phyloP scores from a whole-genome alignment of 179 eudicot species.

The Carnegiea gigantea region DNA sequence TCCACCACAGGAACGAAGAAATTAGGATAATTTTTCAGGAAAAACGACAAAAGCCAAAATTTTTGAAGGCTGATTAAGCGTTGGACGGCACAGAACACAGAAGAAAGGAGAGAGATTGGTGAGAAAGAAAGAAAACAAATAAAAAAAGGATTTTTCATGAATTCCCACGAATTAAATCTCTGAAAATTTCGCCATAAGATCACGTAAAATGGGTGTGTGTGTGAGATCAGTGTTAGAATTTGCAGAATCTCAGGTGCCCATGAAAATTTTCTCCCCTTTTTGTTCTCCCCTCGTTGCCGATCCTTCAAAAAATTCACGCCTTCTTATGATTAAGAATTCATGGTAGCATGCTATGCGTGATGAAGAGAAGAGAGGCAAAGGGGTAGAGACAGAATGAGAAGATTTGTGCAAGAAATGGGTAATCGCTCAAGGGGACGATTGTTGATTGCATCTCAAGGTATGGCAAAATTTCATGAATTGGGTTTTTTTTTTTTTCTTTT shows the following conservation, averaged over 20 bases:
- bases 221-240: conserved; percentile 5
- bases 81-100: not conserved
- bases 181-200: not conserved
- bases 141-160: not conserved
- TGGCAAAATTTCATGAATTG: not conserved
- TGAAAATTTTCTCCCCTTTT: not conserved
- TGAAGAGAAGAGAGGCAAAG: conserved; percentile 15
- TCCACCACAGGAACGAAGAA: conserved; percentile 3
- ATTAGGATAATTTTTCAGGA: not conserved
- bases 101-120: not conserved
- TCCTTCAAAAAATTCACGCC: not conserved
- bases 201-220: conserved; percentile 7
- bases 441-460: conserved; percentile 24
- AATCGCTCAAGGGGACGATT: conserved; percentile 19
- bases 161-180: not conserved
- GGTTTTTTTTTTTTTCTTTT: not conserved
- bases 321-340: not conserved
- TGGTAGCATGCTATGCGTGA: conserved; percentile 11
- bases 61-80: not conserved
- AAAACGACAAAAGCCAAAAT: not conserved
- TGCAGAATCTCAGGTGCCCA: conserved; percentile 5
- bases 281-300: not conserved
- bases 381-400: not conserved
- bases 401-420: not conserved
- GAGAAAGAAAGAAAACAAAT: not conserved